Conservation (phyloP, 164 flowering plant species). For the Warburgia ugandensis region DNA sequence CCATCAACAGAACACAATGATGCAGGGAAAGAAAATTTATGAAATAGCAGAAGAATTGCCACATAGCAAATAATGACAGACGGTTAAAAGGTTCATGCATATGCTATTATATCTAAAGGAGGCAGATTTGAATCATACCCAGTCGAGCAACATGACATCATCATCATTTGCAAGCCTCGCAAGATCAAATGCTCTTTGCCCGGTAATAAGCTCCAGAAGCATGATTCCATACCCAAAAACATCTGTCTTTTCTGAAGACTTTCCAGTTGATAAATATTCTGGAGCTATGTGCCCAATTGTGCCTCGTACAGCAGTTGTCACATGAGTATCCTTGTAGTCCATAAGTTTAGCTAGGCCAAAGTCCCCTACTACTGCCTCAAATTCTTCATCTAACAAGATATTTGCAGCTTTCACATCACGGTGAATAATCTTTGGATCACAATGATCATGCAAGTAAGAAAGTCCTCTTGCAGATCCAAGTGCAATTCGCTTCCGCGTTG, state of each 20-base stretch:
- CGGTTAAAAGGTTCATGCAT: not conserved
- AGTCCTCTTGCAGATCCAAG: conserved; percentile 91
- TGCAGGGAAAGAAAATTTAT: no score
- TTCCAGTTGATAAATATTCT: conserved; percentile 86
- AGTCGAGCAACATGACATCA: conserved; percentile 95
- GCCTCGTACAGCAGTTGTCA: conserved; percentile 93
- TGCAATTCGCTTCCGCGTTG: conserved; percentile 67
- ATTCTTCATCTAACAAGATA: conserved; percentile 86
- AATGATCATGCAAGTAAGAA: conserved; percentile 89
- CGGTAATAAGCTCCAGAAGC: conserved; percentile 93
- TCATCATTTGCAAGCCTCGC: conserved; percentile 95
- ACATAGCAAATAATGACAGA: no score
- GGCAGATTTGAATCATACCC: conserved; percentile 47
- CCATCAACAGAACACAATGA: no score
- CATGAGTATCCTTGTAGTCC: conserved; percentile 97
- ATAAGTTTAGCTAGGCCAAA: conserved; percentile 95
- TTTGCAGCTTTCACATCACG: conserved; percentile 98
- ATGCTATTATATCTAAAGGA: not conserved
- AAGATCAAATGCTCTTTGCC: conserved; percentile 91
- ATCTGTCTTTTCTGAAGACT: conserved; percentile 90
- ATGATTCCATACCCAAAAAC: conserved; percentile 93
- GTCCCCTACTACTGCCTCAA: conserved; percentile 96
- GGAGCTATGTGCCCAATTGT: conserved; percentile 97
- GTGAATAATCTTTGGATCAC: conserved; percentile 94
- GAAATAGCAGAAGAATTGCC: no score